A percentile compares a stretch with the other conserved stretches of the same genome.
Conservation (phyloP, 768 basidiomycete genomes). For the Russula earlei region DNA sequence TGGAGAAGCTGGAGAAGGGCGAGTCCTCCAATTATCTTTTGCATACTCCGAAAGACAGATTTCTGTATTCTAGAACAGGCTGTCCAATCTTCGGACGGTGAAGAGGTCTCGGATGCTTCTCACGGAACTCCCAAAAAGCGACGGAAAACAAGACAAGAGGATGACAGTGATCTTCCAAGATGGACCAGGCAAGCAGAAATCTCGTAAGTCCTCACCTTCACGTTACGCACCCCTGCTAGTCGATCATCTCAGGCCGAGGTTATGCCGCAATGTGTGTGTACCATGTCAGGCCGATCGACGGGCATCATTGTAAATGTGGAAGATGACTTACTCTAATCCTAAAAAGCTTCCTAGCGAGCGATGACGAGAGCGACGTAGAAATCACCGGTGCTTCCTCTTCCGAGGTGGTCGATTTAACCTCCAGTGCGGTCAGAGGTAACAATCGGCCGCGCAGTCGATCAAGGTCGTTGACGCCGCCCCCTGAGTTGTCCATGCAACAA, state of each 20-base stretch:
- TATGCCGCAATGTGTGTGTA: not conserved
- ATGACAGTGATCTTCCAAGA: constrained; percentile 12
- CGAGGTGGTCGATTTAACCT: constrained; percentile 28
- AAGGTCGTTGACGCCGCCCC: constrained; percentile 69
- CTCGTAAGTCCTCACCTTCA: constrained; percentile 6
- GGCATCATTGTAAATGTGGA: not conserved
- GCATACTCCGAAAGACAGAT: not conserved
- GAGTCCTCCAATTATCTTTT: constrained; percentile 15
- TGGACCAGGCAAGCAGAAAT: constrained; percentile 17
- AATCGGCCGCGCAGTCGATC: constrained; percentile 47
- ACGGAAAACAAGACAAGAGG: constrained; percentile 11
- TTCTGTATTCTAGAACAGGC: constrained; percentile 9
- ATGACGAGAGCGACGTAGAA: constrained; percentile 40
- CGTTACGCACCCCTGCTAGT: not conserved
- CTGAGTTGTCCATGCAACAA: constrained; percentile 44
- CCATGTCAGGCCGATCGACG: not conserved
- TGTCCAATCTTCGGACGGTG: constrained; percentile 13
- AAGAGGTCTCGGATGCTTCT: constrained; percentile 5
- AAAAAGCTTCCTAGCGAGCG: constrained; percentile 29
- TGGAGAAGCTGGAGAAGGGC: constrained; percentile 54
- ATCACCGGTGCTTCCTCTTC: constrained; percentile 27
- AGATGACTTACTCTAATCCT: not conserved
- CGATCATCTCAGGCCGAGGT: not conserved
- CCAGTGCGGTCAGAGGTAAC: constrained; percentile 6
- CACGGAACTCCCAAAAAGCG: constrained; percentile 16